Conservation (phyloP, 371 early-diverging fungal genomes). For the Mortierella sp. region DNA sequence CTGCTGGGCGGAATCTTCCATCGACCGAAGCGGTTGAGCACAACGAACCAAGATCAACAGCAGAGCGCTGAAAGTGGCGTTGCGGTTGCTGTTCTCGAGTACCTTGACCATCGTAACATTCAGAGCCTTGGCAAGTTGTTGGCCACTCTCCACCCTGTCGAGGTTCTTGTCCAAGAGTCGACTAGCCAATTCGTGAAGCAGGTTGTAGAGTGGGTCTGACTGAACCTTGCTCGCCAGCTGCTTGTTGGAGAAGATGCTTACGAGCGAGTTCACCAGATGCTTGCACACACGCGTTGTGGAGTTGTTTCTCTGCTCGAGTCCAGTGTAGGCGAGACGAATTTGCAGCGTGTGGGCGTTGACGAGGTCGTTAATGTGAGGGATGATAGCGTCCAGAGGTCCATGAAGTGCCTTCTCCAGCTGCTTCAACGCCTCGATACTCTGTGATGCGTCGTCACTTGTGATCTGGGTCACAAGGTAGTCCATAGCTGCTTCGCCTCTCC, state of each 20-base stretch:
- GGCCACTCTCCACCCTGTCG: slow-evolving; percentile 72
- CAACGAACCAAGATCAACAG: slow-evolving; percentile 61
- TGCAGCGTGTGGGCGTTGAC: slow-evolving; percentile 85
- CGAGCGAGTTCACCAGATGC: slow-evolving; percentile 82
- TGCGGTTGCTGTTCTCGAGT: slow-evolving; percentile 86
- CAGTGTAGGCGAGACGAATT: slow-evolving; percentile 81
- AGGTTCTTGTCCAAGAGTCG: slow-evolving; percentile 85
- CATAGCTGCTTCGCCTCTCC: slow-evolving; percentile 65
- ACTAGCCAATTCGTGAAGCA: slow-evolving; percentile 82
- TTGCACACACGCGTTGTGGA: slow-evolving; percentile 77
- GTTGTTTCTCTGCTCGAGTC: slow-evolving; percentile 64
- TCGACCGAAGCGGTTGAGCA: slow-evolving; percentile 57
- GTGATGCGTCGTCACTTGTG: slow-evolving; percentile 76
- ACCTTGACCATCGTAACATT: slow-evolving; percentile 92
- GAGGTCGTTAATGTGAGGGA: slow-evolving; percentile 75
- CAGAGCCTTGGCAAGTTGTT: slow-evolving; percentile 80
- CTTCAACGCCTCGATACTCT: slow-evolving; percentile 86
- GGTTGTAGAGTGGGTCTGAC: slow-evolving; percentile 71
- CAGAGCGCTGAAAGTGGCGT: slow-evolving; percentile 77
- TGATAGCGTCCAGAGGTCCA: slow-evolving; percentile 65
- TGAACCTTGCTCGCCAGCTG: slow-evolving; percentile 75
- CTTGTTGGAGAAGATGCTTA: slow-evolving; percentile 79
- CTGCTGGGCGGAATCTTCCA: slow-evolving; percentile 70
- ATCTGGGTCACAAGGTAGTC: slow-evolving; percentile 84
- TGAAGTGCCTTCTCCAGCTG: slow-evolving; percentile 78